Evolutionary conservation across 768 basidiomycete genomes (phyloP).

Genomic region (Exsudoporus frostii): DNA sequence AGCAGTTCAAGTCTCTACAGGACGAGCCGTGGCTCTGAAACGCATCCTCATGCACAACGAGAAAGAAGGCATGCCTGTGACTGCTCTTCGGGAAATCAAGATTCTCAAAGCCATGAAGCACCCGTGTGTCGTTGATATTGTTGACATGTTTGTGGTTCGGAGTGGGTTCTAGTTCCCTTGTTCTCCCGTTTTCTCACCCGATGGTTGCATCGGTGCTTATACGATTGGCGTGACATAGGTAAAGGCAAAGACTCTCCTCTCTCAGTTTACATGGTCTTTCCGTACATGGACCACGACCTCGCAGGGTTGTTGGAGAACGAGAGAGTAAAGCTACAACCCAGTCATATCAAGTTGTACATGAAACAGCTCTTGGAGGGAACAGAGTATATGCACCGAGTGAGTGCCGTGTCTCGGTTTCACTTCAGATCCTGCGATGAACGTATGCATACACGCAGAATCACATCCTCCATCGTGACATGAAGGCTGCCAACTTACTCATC

Average conservation of each 20-base stretch:
- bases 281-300: slow-evolving; percentile 99
- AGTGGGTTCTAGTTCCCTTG: slow-evolving; percentile 44
- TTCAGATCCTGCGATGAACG: slow-evolving; percentile 5
- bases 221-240: slow-evolving; percentile 9
- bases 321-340: slow-evolving; percentile 74
- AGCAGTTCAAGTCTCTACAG: slow-evolving; percentile 62
- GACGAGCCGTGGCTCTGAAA: slow-evolving; percentile 78
- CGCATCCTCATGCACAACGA: slow-evolving; percentile 96
- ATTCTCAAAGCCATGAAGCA: slow-evolving; percentile 90
- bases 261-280: slow-evolving; percentile 98
- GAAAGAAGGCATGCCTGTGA: slow-evolving; percentile 96
- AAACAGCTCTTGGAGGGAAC: slow-evolving; percentile 95
- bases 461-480: slow-evolving; percentile 98
- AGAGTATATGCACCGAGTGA: slow-evolving; percentile 90
- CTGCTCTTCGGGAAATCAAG: slow-evolving; percentile 95
- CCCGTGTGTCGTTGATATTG: slow-evolving; percentile 77
- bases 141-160: slow-evolving; percentile 89
- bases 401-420: slow-evolving; percentile 27
- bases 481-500: slow-evolving; percentile 95
- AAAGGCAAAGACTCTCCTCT: slow-evolving; percentile 63
- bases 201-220: not conserved
- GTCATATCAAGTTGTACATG: slow-evolving; percentile 94
- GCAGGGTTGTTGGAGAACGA: slow-evolving; percentile 93
- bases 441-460: slow-evolving; percentile 61
- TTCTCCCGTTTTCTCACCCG: not conserved